Evolutionary conservation across 2,329 filamentous ascomycete species (phyloP).

Genomic region (Fulvia fulva): DNA sequence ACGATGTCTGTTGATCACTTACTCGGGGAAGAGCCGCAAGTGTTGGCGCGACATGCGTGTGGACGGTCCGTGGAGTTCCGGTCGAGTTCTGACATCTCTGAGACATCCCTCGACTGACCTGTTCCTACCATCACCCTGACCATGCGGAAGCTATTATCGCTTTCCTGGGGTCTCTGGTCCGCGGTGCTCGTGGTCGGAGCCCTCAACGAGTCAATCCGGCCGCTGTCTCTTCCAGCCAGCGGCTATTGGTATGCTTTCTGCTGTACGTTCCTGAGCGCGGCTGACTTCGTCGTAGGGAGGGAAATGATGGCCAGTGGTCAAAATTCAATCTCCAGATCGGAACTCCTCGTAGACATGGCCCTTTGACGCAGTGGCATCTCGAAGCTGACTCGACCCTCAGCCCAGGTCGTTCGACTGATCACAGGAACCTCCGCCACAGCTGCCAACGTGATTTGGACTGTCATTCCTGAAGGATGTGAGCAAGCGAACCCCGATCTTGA

Average conservation of each 20-base stretch:
- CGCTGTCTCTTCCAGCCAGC: not conserved
- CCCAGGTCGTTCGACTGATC: constrained; percentile 19
- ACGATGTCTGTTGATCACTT: too few relatives aligned
- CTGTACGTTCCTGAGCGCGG: not conserved
- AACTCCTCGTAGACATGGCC: not conserved
- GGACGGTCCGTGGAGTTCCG: too few relatives aligned
- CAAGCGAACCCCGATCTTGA: constrained; percentile 26
- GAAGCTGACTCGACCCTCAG: not conserved
- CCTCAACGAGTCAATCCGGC: not conserved
- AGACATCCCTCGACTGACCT: not conserved
- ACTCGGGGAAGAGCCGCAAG: too few relatives aligned
- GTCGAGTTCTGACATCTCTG: too few relatives aligned
- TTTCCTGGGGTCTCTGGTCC: not conserved
- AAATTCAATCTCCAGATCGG: constrained; percentile 12
- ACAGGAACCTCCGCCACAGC: constrained; percentile 23
- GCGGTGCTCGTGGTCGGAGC: not conserved
- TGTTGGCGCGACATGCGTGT: too few relatives aligned
- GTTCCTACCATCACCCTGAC: not conserved
- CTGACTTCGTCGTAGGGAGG: constrained; percentile 3
- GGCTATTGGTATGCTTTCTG: not conserved
- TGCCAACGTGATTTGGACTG: constrained; percentile 18
- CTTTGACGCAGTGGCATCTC: not conserved
- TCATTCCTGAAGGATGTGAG: constrained; percentile 24
- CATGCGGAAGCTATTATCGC: not conserved
- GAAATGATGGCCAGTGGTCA: constrained; percentile 14